Base-by-base conservation (phyloP, 208 protist species). In the Wallacemonas collosoma region DNA sequence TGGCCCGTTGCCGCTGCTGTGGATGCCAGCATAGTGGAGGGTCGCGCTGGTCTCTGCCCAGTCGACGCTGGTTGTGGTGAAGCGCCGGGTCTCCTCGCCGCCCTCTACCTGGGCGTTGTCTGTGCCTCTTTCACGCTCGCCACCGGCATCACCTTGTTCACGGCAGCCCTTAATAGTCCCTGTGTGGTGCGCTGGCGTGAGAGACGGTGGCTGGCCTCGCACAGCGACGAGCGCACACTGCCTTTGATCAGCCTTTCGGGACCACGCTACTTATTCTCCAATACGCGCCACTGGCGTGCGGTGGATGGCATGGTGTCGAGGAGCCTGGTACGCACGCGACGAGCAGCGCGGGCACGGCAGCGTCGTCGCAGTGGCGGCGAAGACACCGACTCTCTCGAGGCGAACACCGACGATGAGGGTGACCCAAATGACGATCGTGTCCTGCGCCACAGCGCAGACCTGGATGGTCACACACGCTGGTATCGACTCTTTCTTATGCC, bases 101-200 rank as follows among this genome's bases (percentile, higher is more conserved):
- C 47, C 3, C 35, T 69, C 1, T 83, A 83, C 58, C 67, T 83
- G 14, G 54, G 53, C 26, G n/a, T 75, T 26, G 47, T 65, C 41
- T 9, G 36, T 12, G 41, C 72, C 2, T 72, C 68, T 14, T 67
- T 83, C n/a, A 75, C 62, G 38, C 72, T 79, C 50, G 26, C 63
- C 3, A 17, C 72, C 36, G 63, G 72, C 54, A 1, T 68, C 17
- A 56, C 57, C 43, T 2, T 69, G 6, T 74, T 70, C 17, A 55
- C 77, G 39, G n/a, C 41, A 6, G 1, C 53, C 8, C 35, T 60
- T 17, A 82, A 82, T 41, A 75, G 53, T 35, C 15, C 53, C 3
- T 75, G 67, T 51, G 60, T 65, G 3, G 60, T 43, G 35, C 5
- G 11, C 6, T 71, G 11, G 40, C 53, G 54, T 67, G 54, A 80